Percentiles rank a stretch among this genome's conserved stretches.
These are phyloP conservation scores for Phlebiopsis gigantea DNA, from an alignment of 768 basidiomycete genomes.

Conservation along the genomic window DNA sequence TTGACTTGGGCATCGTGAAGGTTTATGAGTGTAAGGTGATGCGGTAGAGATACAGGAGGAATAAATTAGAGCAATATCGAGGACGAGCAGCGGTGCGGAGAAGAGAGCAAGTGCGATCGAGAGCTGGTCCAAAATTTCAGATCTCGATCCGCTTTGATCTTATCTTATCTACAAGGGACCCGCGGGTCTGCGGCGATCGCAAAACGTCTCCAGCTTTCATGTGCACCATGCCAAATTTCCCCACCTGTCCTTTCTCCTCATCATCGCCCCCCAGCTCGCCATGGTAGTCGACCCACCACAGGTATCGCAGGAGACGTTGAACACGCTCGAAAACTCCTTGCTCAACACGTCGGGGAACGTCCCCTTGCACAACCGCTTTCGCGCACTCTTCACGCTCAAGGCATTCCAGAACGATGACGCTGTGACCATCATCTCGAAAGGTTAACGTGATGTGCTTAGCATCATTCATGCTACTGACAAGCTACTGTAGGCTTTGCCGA, in stretches of 20 bases:
- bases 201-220: conserved; percentile 3
- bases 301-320: conserved; percentile 42
- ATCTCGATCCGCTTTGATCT: conserved; percentile 3
- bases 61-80: neutral
- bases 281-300: conserved; percentile 13
- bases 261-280: neutral
- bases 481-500: conserved; percentile 66
- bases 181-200: conserved; percentile 1
- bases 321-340: conserved; percentile 64
- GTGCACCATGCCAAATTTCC: neutral
- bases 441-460: conserved; percentile 31
- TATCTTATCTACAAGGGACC: conserved; percentile 1
- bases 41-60: neutral
- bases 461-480: neutral
- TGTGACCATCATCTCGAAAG: conserved; percentile 80
- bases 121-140: conserved; percentile 9
- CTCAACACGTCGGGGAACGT: conserved; percentile 71
- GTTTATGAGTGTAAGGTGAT: neutral
- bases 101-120: neutral
- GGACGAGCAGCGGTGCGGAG: neutral
- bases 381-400: conserved; percentile 91
- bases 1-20: conserved; percentile 77
- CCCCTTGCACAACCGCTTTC: conserved; percentile 81
- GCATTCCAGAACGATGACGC: conserved; percentile 74
- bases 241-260: neutral